Conservation (phyloP, 192 early-diverging fungal genomes). For the Coemansia sp. region DNA sequence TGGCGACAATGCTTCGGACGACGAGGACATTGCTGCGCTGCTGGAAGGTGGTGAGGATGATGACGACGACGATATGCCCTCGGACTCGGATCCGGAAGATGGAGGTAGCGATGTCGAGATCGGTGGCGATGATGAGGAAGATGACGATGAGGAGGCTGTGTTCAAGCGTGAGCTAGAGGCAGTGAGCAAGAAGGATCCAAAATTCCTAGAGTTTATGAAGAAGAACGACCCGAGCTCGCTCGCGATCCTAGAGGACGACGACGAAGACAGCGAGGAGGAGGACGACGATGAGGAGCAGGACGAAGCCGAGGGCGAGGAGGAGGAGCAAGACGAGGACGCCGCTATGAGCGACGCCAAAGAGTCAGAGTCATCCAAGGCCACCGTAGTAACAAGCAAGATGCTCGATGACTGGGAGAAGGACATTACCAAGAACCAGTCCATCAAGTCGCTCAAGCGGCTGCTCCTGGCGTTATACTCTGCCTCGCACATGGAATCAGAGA, state of each 20-base stretch:
- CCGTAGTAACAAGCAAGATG: constrained; percentile 72
- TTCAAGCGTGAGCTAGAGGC: constrained; percentile 85
- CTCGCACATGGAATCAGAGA: constrained; percentile 72
- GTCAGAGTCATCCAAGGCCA: constrained; percentile 19
- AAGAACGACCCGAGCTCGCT: constrained; percentile 85
- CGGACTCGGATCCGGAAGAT: constrained; percentile 23
- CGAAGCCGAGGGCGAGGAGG: neutral
- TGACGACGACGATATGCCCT: constrained; percentile 27
- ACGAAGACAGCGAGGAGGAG: constrained; percentile 41
- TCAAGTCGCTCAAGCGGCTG: constrained; percentile 70
- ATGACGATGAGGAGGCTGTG: constrained; percentile 62
- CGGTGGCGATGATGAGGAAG: constrained; percentile 57
- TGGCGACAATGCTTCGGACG: constrained; percentile 13
- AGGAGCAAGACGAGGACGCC: constrained; percentile 47
- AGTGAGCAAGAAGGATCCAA: constrained; percentile 83
- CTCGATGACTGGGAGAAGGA: constrained; percentile 71
- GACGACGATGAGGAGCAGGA: constrained; percentile 46
- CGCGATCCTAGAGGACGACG: constrained; percentile 68
- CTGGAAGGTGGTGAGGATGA: constrained; percentile 34
- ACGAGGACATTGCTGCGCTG: constrained; percentile 27
- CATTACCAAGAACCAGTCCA: constrained; percentile 63
- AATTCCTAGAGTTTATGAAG: constrained; percentile 89
- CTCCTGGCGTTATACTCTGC: constrained; percentile 85
- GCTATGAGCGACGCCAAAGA: constrained; percentile 50
- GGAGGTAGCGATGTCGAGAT: constrained; percentile 55